Base-by-base conservation (phyloP, 2,329 filamentous ascomycete genomes). In the Fusarium sublunatum region DNA sequence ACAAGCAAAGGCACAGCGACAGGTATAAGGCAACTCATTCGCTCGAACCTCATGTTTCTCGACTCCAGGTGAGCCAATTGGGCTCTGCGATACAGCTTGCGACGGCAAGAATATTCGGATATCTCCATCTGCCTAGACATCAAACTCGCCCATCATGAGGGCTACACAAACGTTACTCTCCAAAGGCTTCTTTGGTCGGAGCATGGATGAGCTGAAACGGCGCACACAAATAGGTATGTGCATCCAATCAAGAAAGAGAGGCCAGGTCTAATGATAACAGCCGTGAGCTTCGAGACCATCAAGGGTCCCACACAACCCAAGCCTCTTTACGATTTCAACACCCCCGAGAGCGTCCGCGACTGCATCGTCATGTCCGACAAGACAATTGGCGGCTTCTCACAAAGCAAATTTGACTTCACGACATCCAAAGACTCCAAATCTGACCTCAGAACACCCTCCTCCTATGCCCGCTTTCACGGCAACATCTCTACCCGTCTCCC, bases 401-500 rank as follows among this genome's bases (percentile, higher is more conserved):
- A 85, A 15, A 90, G 88, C 38, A 79, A 86, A 40, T 81, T 98
- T 58, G 90, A 93, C 69, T 88, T 87, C 74, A 79, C 52, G n/a
- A 53, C 55, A 11, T 39, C 52, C 8, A 15, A 39, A 54, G 13
- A 55, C 4, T 13, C 42, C n/a, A 38, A 15, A 25, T 15, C 19
- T 22, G 26, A 39, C 19, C 31, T 34, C 58, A 41, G 42, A 4
- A 34, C 47, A 11, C 72, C 74, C 40, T 29, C 68, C 19, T 70
- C 75, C 28, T 91, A 96, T 77, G 88, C 88, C 15, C 86, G 90
- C 59, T 99, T 98, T 79, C 88, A 93, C 78, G 95, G 95, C 64
- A 86, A 76, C 53, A 98, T 99, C 73, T 97, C 92, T 3, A 96
- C 90, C 11, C 87, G 91, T 53, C 85, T 99, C 1, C 95, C 95